Evolutionary conservation across 2,329 filamentous ascomycete species (phyloP).

Genomic region (Cercospora sojina): DNA sequence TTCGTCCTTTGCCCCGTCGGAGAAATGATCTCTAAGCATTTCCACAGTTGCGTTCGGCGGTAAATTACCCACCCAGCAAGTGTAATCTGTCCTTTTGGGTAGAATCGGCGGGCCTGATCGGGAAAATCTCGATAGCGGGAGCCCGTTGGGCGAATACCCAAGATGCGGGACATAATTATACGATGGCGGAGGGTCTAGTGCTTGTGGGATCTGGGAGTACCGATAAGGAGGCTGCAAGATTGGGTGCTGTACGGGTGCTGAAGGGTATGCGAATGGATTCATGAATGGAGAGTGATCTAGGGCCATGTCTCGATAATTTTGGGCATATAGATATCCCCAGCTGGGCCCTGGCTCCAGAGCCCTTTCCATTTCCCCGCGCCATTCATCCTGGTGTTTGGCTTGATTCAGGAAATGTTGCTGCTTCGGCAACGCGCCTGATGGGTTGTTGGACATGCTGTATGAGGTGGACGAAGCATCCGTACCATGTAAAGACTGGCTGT

Average conservation of each 20-base stretch:
- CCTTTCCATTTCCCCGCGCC: neutral
- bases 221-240: neutral
- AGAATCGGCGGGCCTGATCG: conserved; percentile 61
- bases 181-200: neutral
- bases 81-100: conserved; percentile 72
- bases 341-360: neutral
- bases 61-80: conserved; percentile 93
- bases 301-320: neutral
- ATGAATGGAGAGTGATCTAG: neutral
- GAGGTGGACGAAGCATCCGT: neutral
- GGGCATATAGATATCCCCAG: neutral
- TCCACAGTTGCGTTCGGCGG: conserved; percentile 78
- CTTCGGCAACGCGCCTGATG: neutral
- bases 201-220: neutral
- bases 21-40: conserved; percentile 87
- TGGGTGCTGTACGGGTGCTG: neutral
- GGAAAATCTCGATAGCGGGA: neutral
- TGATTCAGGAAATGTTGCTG: neutral
- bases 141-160: neutral
- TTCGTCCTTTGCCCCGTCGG: conserved; percentile 67
- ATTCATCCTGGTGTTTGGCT: neutral
- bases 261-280: neutral
- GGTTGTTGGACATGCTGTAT: neutral
- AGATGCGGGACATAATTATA: neutral
- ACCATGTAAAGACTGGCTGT: neutral